Percentiles rank a stretch among this genome's conserved stretches.
Conservation (phyloP, 2,329 filamentous ascomycete genomes). For the Fusarium poae region DNA sequence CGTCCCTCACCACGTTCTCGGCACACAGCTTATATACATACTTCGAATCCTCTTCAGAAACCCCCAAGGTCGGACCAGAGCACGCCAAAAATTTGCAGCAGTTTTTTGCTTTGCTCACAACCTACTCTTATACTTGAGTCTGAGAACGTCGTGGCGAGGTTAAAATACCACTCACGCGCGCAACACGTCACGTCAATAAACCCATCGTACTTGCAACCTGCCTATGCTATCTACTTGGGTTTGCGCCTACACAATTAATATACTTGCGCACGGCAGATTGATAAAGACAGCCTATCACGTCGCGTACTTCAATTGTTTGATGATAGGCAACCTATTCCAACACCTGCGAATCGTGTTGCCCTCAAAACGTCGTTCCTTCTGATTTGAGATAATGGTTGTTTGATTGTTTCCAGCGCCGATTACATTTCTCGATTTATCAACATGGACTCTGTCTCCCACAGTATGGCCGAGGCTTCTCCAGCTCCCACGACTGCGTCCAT, state of each 20-base stretch:
- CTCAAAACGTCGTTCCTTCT: slow-evolving; percentile 20
- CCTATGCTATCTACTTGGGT: slow-evolving; percentile 38
- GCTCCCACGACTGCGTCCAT: slow-evolving; percentile 36
- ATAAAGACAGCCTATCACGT: slow-evolving; percentile 8
- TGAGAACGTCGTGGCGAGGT: slow-evolving; percentile 33
- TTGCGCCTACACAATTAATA: slow-evolving; percentile 29
- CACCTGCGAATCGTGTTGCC: slow-evolving; percentile 23
- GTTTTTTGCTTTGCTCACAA: slow-evolving; percentile 4
- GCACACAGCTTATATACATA: slow-evolving; percentile 18
- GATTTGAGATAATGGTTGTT: slow-evolving; percentile 47
- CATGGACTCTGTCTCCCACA: slow-evolving; percentile 58
- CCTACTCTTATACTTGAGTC: slow-evolving; percentile 14
- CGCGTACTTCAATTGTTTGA: slow-evolving; percentile 16
- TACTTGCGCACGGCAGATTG: slow-evolving; percentile 20
- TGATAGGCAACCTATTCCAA: slow-evolving; percentile 28
- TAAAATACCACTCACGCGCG: slow-evolving; percentile 21
- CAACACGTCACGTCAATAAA: slow-evolving; percentile 26
- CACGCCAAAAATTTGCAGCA: slow-evolving; percentile 28
- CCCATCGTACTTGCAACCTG: slow-evolving; percentile 28
- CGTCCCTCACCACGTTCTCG: slow-evolving; percentile 13
- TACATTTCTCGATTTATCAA: slow-evolving; percentile 32
- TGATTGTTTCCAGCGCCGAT: slow-evolving; percentile 38
- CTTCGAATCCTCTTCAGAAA: slow-evolving; percentile 9
- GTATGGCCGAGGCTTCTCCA: slow-evolving; percentile 52
- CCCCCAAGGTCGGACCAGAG: slow-evolving; percentile 20